These are phyloP conservation scores for Monilinia fructicola DNA, from an alignment of 2,329 filamentous ascomycete genomes.

Conservation along the genomic window DNA sequence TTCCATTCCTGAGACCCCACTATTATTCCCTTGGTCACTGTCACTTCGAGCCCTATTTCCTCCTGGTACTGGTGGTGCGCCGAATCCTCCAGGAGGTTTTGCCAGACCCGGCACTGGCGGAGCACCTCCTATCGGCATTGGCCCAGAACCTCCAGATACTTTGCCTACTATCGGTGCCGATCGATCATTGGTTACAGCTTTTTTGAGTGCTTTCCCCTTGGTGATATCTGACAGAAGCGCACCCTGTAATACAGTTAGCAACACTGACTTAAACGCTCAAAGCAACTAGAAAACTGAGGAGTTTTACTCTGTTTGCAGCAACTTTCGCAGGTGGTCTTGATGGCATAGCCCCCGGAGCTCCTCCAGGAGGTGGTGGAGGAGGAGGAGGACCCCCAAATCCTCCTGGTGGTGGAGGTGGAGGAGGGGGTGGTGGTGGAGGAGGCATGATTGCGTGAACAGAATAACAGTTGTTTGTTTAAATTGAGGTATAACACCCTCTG, in stretches of 20 bases:
- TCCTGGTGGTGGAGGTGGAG: slow-evolving; percentile 38
- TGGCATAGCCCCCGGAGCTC: slow-evolving; percentile 56
- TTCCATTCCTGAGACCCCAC: slow-evolving; percentile 48
- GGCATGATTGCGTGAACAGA: slow-evolving; percentile 41
- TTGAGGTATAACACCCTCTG: neutral
- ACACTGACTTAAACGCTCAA: slow-evolving; percentile 29
- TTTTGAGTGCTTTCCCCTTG: slow-evolving; percentile 78
- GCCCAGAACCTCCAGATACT: slow-evolving; percentile 53
- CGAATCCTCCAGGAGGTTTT: slow-evolving; percentile 60
- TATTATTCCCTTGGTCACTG: slow-evolving; percentile 65
- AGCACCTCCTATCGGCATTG: slow-evolving; percentile 68
- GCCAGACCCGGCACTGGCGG: slow-evolving; percentile 72
- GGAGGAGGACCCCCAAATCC: slow-evolving; percentile 42
- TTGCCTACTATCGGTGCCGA: slow-evolving; percentile 73
- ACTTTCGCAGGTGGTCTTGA: slow-evolving; percentile 54
- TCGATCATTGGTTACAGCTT: slow-evolving; percentile 87
- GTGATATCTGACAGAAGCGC: slow-evolving; percentile 84
- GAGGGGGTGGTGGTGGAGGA: slow-evolving; percentile 69
- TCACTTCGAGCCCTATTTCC: slow-evolving; percentile 74
- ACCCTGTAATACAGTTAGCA: slow-evolving; percentile 55
- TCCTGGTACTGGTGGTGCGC: slow-evolving; percentile 67
- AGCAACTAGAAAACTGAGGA: slow-evolving; percentile 29
- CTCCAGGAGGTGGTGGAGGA: slow-evolving; percentile 47
- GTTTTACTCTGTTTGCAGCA: slow-evolving; percentile 60
- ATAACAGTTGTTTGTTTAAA: slow-evolving; percentile 3